Evolutionary conservation across 2,329 filamentous ascomycete species (phyloP), one percentile per base, ranked within the genome.

Genomic region (Phyllosticta ampelicida): DNA sequence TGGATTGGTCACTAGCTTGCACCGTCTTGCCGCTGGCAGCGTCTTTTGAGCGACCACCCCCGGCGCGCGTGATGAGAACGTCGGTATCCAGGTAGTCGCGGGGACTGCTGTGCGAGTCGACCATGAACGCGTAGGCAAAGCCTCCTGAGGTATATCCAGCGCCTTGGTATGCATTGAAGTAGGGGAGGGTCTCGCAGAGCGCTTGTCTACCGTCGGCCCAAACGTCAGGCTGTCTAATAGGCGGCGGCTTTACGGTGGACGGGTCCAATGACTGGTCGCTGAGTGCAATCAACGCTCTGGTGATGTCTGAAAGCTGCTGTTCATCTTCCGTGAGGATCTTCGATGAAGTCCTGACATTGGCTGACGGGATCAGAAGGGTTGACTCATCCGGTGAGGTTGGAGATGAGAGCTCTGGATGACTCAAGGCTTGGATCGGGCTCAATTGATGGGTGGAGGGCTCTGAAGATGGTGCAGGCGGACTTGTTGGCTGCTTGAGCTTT

Each of bases 101-200:
- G 1, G 70, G 61, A 1, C 80, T 80, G 9, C 73, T 71, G 51
- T 80, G 76, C 0, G 74, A 75, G 63, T 87, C 83, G 19, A 86
- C 74, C 21, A 89, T 73, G 59, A 86, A 79, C 0, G 80, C 83
- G 50, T 74, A 74, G 1, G 77, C 77, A n/a, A 81, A 67, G 0
- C 74, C 71, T 1, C 77, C 70, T 0, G 70, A 73, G 0, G 75
- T 74, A 57, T 89, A 83, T 3, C 78, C 73, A 5, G 82, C 83
- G 1, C 80, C 76, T 63, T 89, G 81, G 44, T 82, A 81, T 1
- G 80, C 72, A 13, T 77, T 79, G 68, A 82, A 89, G 69, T 83
- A 86, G 0, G 79, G 76, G 0, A 88, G 65, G 0, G 83, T 77
- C 64, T 88, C 83, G 62, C 81, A 86, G 0, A 90, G 71, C 13